A percentile compares a stretch with the other conserved stretches of the same genome.
These are phyloP conservation scores for Phytophthora litchii DNA, from an alignment of 352 stramenopile species.

Conservation along the genomic window DNA sequence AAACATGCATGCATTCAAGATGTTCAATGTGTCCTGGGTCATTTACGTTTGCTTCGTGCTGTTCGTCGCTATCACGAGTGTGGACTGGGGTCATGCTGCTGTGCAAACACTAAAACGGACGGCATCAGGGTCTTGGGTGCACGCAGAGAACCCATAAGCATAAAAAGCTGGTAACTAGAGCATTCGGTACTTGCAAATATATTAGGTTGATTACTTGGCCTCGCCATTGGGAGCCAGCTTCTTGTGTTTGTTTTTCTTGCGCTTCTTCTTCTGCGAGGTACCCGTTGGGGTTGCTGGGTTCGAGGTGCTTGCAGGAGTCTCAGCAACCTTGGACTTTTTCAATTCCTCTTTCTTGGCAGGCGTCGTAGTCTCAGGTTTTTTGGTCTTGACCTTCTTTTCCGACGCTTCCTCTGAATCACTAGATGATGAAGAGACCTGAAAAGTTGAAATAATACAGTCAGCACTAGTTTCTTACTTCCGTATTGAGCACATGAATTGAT, in stretches of 20 bases:
- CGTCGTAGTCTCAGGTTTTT: constrained; percentile 13
- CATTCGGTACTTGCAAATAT: constrained; percentile 20
- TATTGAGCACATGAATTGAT: constrained; percentile 33
- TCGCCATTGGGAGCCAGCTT: constrained; percentile 25
- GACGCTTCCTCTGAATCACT: constrained; percentile 51
- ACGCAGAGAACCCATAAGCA: constrained; percentile 10
- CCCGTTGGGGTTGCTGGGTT: constrained; percentile 10
- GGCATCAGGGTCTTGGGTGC: constrained; percentile 32
- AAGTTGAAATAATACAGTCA: constrained; percentile 10
- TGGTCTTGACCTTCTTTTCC: constrained; percentile 44
- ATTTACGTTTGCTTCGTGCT: constrained; percentile 87
- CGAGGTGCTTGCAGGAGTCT: constrained; percentile 15
- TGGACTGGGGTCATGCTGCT: constrained; percentile 50
- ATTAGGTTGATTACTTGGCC: constrained; percentile 28
- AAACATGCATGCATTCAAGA: constrained; percentile 92
- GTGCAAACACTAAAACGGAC: constrained; percentile 45
- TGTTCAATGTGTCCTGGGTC: constrained; percentile 88
- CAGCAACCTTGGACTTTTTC: constrained; percentile 28
- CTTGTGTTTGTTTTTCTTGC: constrained; percentile 61
- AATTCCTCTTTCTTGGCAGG: constrained; percentile 42
- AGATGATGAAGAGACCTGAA: constrained; percentile 31
- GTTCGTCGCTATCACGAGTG: constrained; percentile 57
- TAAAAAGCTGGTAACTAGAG: neutral
- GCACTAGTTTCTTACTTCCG: constrained; percentile 4
- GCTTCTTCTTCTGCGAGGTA: constrained; percentile 60